These are phyloP conservation scores for Diaporthe eres DNA, from an alignment of 2,329 filamentous ascomycete genomes.

Conservation along the genomic window DNA sequence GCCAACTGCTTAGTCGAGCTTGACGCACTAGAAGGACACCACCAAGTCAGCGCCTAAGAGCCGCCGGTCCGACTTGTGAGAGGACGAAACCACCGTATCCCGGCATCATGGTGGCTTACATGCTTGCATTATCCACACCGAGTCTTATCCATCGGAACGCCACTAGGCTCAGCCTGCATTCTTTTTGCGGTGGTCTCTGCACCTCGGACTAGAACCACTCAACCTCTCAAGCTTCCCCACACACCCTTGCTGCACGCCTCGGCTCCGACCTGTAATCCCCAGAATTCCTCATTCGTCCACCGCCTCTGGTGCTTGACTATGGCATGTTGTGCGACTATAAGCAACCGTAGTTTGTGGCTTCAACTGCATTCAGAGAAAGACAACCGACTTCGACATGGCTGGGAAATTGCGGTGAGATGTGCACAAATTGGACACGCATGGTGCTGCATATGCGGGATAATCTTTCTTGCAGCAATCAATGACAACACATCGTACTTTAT, in stretches of 20 bases:
- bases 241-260: background rate
- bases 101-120: constrained; percentile 26
- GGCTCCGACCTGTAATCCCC: background rate
- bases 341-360: background rate
- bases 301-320: background rate
- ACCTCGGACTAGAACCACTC: background rate
- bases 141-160: constrained; percentile 13
- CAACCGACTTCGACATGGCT: background rate
- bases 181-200: background rate
- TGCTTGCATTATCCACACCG: background rate
- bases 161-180: constrained; percentile 12
- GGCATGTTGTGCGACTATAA: background rate
- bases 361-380: background rate
- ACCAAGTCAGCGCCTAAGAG: constrained; percentile 20
- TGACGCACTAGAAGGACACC: constrained; percentile 19
- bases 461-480: background rate
- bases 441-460: constrained; percentile 1
- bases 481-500: too few relatives aligned
- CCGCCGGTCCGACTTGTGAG: background rate
- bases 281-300: background rate
- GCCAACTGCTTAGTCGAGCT: background rate
- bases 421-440: background rate
- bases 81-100: background rate
- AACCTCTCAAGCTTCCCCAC: background rate
- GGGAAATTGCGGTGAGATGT: background rate